Evolutionary conservation across 2,329 filamentous ascomycete genomes (phyloP).

Genomic region (Ciborinia camelliae): DNA sequence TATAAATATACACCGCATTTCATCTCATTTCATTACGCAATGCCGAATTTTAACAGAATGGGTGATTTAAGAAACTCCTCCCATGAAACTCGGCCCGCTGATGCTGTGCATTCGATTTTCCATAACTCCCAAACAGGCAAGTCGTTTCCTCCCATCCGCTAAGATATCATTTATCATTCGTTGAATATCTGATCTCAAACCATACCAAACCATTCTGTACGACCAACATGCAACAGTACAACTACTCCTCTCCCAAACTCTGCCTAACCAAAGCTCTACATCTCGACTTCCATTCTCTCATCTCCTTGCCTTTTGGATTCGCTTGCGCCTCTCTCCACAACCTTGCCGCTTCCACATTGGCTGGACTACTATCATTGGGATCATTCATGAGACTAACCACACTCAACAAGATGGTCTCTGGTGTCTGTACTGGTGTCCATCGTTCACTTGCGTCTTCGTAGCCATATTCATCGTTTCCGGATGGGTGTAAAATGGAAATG

Average conservation of each 20-base stretch:
- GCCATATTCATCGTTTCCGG: constrained; percentile 88
- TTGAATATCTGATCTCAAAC: background rate
- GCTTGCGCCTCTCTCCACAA: constrained; percentile 74
- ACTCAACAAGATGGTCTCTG: constrained; percentile 87
- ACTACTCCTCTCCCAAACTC: constrained; percentile 69
- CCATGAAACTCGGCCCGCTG: background rate
- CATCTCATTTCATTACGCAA: background rate
- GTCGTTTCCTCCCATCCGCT: background rate
- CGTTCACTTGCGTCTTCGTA: constrained; percentile 89
- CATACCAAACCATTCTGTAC: background rate
- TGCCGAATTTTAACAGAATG: background rate
- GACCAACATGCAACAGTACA: background rate
- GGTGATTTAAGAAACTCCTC: background rate
- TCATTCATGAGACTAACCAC: constrained; percentile 90
- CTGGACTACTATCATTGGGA: constrained; percentile 93
- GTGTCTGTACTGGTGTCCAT: constrained; percentile 92
- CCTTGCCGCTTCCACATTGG: constrained; percentile 89
- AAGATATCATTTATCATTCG: background rate
- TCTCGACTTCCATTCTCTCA: constrained; percentile 65
- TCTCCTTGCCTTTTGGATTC: constrained; percentile 44
- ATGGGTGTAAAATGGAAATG: constrained; percentile 95
- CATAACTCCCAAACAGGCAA: background rate
- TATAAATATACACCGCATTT: background rate
- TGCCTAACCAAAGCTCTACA: constrained; percentile 77
- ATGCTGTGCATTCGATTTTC: background rate